Evolutionary conservation across 1,139 yeast species (phyloP).

Genomic region (Yamadazyma blattariae): DNA sequence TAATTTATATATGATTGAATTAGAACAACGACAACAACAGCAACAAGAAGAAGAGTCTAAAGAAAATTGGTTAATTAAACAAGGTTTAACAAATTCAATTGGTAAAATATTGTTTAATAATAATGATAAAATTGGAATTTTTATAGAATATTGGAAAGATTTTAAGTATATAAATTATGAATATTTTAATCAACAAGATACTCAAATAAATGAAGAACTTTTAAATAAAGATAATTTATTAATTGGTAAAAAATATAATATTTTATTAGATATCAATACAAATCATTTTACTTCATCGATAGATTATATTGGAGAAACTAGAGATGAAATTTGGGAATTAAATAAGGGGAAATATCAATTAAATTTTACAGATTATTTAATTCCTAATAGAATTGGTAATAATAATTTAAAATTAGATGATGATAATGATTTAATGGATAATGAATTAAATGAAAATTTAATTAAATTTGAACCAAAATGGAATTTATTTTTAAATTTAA

Average conservation of each 20-base stretch:
- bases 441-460: not conserved
- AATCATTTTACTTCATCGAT: slow-evolving; percentile 7
- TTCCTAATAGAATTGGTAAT: slow-evolving; percentile 1
- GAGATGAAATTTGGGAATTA: slow-evolving; percentile 17
- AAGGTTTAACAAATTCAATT: slow-evolving; percentile 23
- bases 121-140: slow-evolving; percentile 29
- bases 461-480: slow-evolving; percentile 12
- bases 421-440: too few relatives aligned
- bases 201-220: not conserved
- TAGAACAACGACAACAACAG: too few relatives aligned
- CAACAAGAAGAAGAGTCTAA: too few relatives aligned
- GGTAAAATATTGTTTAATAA: slow-evolving; percentile 33
- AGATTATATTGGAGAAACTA: slow-evolving; percentile 19
- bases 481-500: slow-evolving; percentile 23
- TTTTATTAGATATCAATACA: slow-evolving; percentile 11
- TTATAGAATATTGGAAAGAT: slow-evolving; percentile 38
- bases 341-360: slow-evolving; percentile 12
- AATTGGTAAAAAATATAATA: slow-evolving; percentile 10
- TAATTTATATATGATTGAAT: slow-evolving; percentile 22
- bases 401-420: not conserved
- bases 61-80: slow-evolving; percentile 18
- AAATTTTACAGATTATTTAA: slow-evolving; percentile 11
- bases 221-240: slow-evolving; percentile 3
- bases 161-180: slow-evolving; percentile 27
- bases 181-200: slow-evolving; percentile 2